A percentile compares a stretch with the other conserved stretches of the same genome.
Conservation (phyloP, 2,329 filamentous ascomycete genomes). For the Cephalotrichum gorgonifer region DNA sequence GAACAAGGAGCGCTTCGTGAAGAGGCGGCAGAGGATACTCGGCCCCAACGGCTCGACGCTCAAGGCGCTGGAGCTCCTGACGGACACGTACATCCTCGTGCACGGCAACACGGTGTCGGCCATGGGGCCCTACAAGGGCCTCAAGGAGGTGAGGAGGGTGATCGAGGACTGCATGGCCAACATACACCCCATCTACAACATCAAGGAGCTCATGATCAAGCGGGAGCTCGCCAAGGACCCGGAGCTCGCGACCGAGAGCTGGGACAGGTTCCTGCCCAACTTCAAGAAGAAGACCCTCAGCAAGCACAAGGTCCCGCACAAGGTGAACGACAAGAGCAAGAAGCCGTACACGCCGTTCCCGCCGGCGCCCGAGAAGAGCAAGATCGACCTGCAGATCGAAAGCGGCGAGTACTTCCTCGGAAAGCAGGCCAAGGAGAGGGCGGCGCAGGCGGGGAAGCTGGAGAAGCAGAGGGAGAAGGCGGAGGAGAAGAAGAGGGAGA, state of each 20-base stretch:
- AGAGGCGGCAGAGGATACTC: slow-evolving; percentile 83
- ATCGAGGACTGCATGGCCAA: slow-evolving; percentile 97
- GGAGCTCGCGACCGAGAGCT: slow-evolving; percentile 75
- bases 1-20: slow-evolving; percentile 93
- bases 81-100: slow-evolving; percentile 84
- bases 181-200: slow-evolving; percentile 84
- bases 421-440: slow-evolving; percentile 85
- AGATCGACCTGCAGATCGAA: slow-evolving; percentile 96
- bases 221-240: slow-evolving; percentile 85
- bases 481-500: slow-evolving; percentile 76
- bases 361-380: slow-evolving; percentile 94
- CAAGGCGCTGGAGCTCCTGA: slow-evolving; percentile 88
- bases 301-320: slow-evolving; percentile 71
- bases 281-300: slow-evolving; percentile 91
- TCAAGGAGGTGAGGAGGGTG: slow-evolving; percentile 84
- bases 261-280: slow-evolving; percentile 92
- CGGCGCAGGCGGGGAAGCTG: slow-evolving; percentile 65
- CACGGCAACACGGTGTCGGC: slow-evolving; percentile 91
- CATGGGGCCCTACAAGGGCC: slow-evolving; percentile 86
- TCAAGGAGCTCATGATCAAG: slow-evolving; percentile 79
- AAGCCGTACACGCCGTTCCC: slow-evolving; percentile 97
- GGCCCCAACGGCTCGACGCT: slow-evolving; percentile 86
- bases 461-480: slow-evolving; percentile 82
- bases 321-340: slow-evolving; percentile 86
- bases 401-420: slow-evolving; percentile 92